Conservation (phyloP, 176 grass and related monocot species). For the Carex pumila region DNA sequence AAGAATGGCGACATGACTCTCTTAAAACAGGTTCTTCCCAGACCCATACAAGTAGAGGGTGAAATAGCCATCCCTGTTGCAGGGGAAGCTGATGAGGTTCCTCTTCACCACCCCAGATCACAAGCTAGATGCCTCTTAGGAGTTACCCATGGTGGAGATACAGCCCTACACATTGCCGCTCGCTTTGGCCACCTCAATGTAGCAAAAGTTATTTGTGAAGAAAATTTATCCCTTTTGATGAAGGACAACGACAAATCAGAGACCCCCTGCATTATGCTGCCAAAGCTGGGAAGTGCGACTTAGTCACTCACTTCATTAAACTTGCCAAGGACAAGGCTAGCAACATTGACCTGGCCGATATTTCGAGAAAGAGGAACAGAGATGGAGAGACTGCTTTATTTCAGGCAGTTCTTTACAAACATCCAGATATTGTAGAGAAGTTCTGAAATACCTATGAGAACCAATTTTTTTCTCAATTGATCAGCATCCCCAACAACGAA, state of each 20-base stretch:
- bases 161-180: background rate
- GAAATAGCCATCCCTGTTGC: no score
- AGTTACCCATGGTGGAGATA: background rate
- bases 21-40: background rate
- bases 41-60: background rate
- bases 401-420: background rate
- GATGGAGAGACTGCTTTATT: background rate
- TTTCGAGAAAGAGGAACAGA: background rate
- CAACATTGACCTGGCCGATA: background rate
- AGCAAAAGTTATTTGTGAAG: background rate
- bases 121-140: background rate
- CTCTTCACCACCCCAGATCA: no score
- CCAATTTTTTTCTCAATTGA: no score
- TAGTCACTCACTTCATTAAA: background rate
- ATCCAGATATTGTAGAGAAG: background rate
- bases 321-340: background rate
- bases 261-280: conserved; percentile 44
- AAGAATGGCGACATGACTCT: background rate
- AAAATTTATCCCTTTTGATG: background rate
- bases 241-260: conserved; percentile 14
- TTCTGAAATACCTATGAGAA: background rate
- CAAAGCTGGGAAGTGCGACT: background rate
- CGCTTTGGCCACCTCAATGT: background rate
- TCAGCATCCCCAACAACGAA: background rate
- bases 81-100: no score